Evolutionary conservation across 345 rosid species (phyloP).

Genomic region (Pistacia integerrima): DNA sequence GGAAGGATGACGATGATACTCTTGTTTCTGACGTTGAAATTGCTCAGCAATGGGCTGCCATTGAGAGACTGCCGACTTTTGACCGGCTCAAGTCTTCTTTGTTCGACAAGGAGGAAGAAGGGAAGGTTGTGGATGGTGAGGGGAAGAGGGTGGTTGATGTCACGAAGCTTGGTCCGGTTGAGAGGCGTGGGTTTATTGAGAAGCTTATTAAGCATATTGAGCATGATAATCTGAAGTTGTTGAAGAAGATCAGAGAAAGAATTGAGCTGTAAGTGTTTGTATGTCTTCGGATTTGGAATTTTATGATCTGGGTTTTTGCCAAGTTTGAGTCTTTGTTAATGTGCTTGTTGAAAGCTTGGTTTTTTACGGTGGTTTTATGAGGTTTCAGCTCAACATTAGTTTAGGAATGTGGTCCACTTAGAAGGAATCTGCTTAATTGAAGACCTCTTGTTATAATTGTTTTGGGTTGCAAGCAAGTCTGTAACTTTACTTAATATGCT

Average conservation of each 20-base stretch:
- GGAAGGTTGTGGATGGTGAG: neutral
- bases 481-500: too few species aligned
- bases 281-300: too few species aligned
- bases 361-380: too few species aligned
- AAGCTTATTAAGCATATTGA: slow-evolving; percentile 67
- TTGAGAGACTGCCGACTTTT: slow-evolving; percentile 72
- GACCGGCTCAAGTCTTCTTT: slow-evolving; percentile 5
- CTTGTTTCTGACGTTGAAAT: slow-evolving; percentile 30
- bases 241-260: slow-evolving; percentile 50
- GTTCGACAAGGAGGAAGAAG: neutral
- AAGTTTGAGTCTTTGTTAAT: too few species aligned
- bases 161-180: slow-evolving; percentile 51
- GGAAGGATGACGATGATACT: slow-evolving; percentile 21
- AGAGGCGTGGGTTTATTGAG: slow-evolving; percentile 54
- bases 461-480: too few species aligned
- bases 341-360: too few species aligned
- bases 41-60: slow-evolving; percentile 61
- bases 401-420: too few species aligned
- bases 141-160: slow-evolving; percentile 14
- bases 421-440: too few species aligned
- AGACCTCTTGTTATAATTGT: too few species aligned
- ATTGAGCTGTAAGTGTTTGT: slow-evolving; percentile 43
- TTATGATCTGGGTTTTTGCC: too few species aligned
- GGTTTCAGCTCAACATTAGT: too few species aligned
- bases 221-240: slow-evolving; percentile 58